Evolutionary conservation across 306 rosid species (phyloP).

Genomic region (Rosa persica): DNA sequence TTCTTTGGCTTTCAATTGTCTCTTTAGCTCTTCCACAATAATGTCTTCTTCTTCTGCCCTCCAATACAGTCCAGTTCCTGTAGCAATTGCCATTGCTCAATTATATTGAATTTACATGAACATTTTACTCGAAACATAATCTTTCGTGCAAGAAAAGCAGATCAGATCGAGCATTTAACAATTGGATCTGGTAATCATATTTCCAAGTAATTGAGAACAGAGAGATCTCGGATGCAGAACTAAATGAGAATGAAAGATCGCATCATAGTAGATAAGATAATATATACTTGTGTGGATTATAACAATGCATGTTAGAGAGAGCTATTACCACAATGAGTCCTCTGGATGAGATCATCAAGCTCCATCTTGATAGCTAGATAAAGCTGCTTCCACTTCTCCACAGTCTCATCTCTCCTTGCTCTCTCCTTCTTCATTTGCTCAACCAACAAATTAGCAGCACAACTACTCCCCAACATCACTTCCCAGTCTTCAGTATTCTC

Average conservation of each 20-base stretch:
- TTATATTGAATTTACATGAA: neutral
- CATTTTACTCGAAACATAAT: neutral
- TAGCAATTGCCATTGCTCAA: neutral
- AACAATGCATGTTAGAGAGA: neutral
- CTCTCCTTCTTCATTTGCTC: slow-evolving; percentile 76
- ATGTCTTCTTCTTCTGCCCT: slow-evolving; percentile 66
- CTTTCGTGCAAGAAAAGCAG: neutral
- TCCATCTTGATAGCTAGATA: slow-evolving; percentile 83
- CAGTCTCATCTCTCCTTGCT: slow-evolving; percentile 76
- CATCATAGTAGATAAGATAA: neutral
- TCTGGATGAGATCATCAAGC: slow-evolving; percentile 90
- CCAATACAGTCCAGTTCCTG: slow-evolving; percentile 71
- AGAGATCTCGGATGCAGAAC: slow-evolving; percentile 7
- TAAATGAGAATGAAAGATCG: neutral
- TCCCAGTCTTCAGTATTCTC: slow-evolving; percentile 46
- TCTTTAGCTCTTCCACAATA: slow-evolving; percentile 56
- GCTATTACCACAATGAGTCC: slow-evolving; percentile 55
- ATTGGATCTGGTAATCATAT: neutral
- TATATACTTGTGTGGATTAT: neutral
- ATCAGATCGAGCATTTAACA: neutral
- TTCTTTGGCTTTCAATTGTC: slow-evolving; percentile 61
- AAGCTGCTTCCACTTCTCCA: slow-evolving; percentile 94
- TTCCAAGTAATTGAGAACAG: neutral
- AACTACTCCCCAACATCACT: slow-evolving; percentile 32
- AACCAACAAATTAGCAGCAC: slow-evolving; percentile 40